phyloP scores from a whole-genome alignment of 306 rosid species.

The Cicer cuneatum region DNA sequence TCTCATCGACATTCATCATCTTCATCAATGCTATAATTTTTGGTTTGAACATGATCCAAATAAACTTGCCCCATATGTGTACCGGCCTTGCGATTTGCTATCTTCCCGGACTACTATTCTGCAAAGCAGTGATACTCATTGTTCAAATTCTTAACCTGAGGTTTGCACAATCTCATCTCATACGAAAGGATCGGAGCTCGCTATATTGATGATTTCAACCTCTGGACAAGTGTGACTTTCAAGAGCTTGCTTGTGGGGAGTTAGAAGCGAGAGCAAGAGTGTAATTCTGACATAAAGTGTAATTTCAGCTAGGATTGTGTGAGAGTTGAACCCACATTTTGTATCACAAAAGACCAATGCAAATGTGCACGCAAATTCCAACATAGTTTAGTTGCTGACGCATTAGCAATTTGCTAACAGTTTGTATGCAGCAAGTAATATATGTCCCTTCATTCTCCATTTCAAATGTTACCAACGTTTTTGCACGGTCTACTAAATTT shows the following conservation, averaged over 20 bases:
- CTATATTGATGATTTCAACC: constrained; percentile 4
- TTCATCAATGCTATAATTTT: not conserved
- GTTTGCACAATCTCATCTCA: not conserved
- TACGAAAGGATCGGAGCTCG: not conserved
- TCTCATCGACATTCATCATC: not conserved
- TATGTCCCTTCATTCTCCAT: not conserved
- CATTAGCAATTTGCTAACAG: not conserved
- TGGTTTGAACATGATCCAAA: constrained; percentile 11
- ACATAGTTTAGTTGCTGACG: not conserved
- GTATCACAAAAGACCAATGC: not conserved
- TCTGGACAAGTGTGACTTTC: not conserved
- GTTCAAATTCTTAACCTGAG: constrained; percentile 7
- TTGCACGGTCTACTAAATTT: not conserved
- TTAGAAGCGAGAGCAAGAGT: constrained; percentile 8
- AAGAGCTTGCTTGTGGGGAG: constrained; percentile 9
- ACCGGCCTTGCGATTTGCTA: constrained; percentile 3
- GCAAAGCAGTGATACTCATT: constrained; percentile 5
- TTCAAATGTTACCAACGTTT: not conserved
- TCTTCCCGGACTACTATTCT: constrained; percentile 13
- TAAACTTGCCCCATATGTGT: not conserved
- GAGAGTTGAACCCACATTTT: not conserved
- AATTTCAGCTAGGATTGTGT: not conserved
- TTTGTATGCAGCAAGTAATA: not conserved
- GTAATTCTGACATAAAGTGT: not conserved
- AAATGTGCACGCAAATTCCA: not conserved